phyloP scores from a whole-genome alignment of 768 basidiomycete genomes.

The Pleurotus eryngii region DNA sequence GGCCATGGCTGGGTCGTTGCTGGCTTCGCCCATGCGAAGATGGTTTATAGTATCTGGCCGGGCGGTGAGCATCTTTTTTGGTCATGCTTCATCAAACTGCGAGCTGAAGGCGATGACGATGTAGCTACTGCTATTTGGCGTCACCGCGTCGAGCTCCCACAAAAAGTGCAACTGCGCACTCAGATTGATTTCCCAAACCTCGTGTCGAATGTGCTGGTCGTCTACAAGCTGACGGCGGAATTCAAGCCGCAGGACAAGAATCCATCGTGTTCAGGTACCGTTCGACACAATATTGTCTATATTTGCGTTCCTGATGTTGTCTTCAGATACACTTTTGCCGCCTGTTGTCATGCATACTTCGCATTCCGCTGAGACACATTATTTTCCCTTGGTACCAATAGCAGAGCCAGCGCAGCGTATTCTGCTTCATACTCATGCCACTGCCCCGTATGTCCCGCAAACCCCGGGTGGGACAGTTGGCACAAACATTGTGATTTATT shows the following conservation, averaged over 20 bases:
- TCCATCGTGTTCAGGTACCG: constrained; percentile 35
- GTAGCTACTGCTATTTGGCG: too few relatives aligned
- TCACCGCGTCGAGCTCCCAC: constrained; percentile 10
- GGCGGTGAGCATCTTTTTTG: too few relatives aligned
- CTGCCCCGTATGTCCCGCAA: constrained; percentile 63
- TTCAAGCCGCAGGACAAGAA: constrained; percentile 13
- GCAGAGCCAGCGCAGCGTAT: constrained; percentile 32
- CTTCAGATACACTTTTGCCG: constrained; percentile 48
- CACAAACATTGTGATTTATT: constrained; percentile 56
- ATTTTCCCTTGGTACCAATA: constrained; percentile 45
- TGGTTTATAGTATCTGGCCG: too few relatives aligned
- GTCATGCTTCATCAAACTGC: too few relatives aligned
- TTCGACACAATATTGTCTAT: background rate
- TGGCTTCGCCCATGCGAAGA: constrained; percentile 34
- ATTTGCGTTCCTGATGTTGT: constrained; percentile 7
- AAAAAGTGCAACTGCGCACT: constrained; percentile 32
- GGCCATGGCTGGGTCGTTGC: constrained; percentile 62
- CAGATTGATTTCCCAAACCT: constrained; percentile 52
- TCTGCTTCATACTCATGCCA: constrained; percentile 65
- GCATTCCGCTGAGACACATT: constrained; percentile 60
- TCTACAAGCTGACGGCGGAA: constrained; percentile 52
- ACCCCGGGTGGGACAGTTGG: constrained; percentile 25
- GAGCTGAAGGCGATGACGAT: too few relatives aligned
- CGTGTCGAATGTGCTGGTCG: constrained; percentile 58
- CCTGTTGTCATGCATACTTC: constrained; percentile 70